A percentile compares a stretch with the other conserved stretches of the same genome.
Conservation (phyloP, 176 grass and related monocot species). For the Aegilops longissima region DNA sequence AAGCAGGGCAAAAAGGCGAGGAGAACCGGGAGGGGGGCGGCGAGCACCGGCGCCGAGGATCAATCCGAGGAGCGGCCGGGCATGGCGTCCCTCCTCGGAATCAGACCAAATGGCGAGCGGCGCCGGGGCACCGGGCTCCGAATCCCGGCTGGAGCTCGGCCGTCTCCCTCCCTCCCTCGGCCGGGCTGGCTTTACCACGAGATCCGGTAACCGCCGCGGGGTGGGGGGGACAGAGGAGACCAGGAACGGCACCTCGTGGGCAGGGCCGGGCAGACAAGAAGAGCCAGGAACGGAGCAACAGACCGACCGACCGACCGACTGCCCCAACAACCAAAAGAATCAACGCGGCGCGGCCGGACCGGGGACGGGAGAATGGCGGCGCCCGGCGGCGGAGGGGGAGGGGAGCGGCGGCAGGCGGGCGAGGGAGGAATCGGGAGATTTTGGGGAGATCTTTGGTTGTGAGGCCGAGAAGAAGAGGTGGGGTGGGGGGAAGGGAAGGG, state of each 20-base stretch:
- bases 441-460: neutral
- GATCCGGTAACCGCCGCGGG: slow-evolving; percentile 24
- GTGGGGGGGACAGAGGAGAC: neutral
- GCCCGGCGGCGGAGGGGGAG: too few species aligned
- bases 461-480: neutral
- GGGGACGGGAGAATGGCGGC: slow-evolving; percentile 21
- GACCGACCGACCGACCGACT: neutral
- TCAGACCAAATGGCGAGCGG: slow-evolving; percentile 23
- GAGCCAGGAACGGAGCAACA: slow-evolving; percentile 9
- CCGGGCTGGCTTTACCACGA: neutral
- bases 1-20: neutral
- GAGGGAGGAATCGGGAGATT: neutral
- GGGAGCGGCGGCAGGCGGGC: neutral
- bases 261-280: neutral
- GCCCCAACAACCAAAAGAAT: neutral
- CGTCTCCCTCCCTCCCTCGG: slow-evolving; percentile 2
- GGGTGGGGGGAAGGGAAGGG: too few species aligned
- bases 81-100: neutral
- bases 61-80: neutral
- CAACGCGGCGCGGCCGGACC: neutral
- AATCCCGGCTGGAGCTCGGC: neutral
- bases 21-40: neutral
- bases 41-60: neutral
- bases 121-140: slow-evolving; percentile 20
- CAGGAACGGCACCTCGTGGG: neutral